Percentiles rank a stretch among this genome's conserved stretches.
Evolutionary conservation across 2,329 filamentous ascomycete genomes (phyloP).

Genomic region (Chrysoporthe deuterocubensis): DNA sequence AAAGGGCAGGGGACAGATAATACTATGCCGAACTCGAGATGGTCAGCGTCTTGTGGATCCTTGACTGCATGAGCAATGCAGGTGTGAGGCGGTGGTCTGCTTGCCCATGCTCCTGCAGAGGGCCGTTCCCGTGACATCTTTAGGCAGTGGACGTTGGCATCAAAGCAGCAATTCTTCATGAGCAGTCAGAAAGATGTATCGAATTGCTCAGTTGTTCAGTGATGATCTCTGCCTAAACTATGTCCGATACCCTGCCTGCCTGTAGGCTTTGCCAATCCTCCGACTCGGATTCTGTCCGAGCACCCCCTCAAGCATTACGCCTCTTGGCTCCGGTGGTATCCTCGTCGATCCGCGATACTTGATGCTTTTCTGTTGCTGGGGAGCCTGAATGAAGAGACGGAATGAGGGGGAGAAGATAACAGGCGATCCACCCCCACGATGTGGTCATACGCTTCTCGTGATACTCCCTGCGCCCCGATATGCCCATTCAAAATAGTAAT

Average conservation of each 20-base stretch:
- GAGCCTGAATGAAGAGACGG: not conserved
- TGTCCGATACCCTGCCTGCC: not conserved
- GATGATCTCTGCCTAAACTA: slow-evolving; percentile 6
- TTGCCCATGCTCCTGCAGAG: slow-evolving; percentile 6
- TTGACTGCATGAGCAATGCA: not conserved
- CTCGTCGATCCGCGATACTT: not conserved
- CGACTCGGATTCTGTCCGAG: not conserved
- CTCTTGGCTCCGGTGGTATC: not conserved
- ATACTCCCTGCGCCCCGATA: not conserved
- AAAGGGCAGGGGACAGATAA: not conserved
- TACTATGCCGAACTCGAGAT: slow-evolving; percentile 3
- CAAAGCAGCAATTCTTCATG: not conserved
- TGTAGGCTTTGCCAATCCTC: not conserved
- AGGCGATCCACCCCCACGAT: slow-evolving; percentile 4
- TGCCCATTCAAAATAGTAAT: not conserved
- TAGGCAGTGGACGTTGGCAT: not conserved
- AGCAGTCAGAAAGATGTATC: slow-evolving; percentile 1
- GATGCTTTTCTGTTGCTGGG: not conserved
- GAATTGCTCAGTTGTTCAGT: not conserved
- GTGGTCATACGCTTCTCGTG: slow-evolving; percentile 5
- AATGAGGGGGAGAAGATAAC: slow-evolving; percentile 5
- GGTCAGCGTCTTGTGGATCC: not conserved
- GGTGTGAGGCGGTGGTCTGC: slow-evolving; percentile 4
- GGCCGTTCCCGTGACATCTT: slow-evolving; percentile 5
- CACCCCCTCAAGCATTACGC: not conserved